phyloP scores from a whole-genome alignment of 495 filamentous ascomycete species.

The Pyrenopolyporus hunteri region DNA sequence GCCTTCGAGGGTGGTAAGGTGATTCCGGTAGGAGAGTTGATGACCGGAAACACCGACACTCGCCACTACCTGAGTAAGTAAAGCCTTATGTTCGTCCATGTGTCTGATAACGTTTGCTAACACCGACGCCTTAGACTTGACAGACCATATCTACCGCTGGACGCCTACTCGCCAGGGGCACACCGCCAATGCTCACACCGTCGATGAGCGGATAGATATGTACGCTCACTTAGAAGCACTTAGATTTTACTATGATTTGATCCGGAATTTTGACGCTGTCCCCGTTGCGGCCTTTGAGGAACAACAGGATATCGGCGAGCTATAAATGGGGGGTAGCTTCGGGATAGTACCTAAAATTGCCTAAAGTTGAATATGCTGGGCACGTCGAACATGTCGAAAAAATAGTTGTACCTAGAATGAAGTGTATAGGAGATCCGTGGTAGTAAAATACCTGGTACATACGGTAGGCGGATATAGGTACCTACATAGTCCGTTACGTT shows the following conservation, averaged over 20 bases:
- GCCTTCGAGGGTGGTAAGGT: constrained; percentile 58
- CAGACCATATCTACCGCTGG: constrained; percentile 64
- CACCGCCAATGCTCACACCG: constrained; percentile 59
- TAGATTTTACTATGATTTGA: constrained; percentile 56
- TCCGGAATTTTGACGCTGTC: constrained; percentile 46
- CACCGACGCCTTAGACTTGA: constrained; percentile 57
- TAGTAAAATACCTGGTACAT: no score
- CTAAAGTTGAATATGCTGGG: no score
- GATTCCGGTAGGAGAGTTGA: constrained; percentile 66
- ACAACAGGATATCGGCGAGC: constrained; percentile 22
- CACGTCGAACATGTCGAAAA: no score
- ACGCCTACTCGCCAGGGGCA: constrained; percentile 56
- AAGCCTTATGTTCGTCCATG: constrained; percentile 46
- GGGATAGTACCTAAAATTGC: no score
- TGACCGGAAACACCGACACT: constrained; percentile 75
- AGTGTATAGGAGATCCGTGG: no score
- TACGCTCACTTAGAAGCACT: constrained; percentile 61
- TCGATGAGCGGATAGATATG: constrained; percentile 62
- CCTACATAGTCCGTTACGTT: not conserved
- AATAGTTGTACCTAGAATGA: no score
- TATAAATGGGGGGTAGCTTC: constrained; percentile 18
- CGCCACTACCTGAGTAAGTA: constrained; percentile 54
- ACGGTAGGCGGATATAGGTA: no score
- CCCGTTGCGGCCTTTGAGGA: constrained; percentile 25
- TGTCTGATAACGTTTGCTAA: constrained; percentile 54